Evolutionary conservation across 2,329 filamentous ascomycete genomes (phyloP), one percentile per base, ranked within the genome.

Genomic region (Volutella citrinella): DNA sequence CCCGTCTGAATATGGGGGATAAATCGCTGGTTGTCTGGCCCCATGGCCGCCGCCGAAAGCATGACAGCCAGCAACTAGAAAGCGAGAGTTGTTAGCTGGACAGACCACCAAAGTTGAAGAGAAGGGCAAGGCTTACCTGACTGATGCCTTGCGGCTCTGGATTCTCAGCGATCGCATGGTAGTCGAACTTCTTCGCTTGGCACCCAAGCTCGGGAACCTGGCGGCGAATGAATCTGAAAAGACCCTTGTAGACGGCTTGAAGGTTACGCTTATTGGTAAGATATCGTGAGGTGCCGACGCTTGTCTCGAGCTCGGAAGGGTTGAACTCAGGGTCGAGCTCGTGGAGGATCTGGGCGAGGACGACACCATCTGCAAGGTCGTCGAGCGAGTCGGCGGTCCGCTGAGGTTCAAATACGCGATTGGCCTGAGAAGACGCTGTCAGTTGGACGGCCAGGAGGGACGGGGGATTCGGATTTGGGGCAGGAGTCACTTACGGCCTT

Each of bases 1-100:
- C 52, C 54, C 30, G 56, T 54, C 37, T 63, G 61, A 23, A 76
- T 68, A 15, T 59, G 57, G 7, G 56, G 57, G 27, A 83, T 68
- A 51, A 79, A 80, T 49, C 64, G 64, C 20, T 68, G 66, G 36
- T 70, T 70, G 34, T 77, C 72, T 17, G 76, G 71, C 10, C 78
- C 79, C 52, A 74, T 70, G 43, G 80, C 73, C 17, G 77, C 77
- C n/a, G 80, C 63, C 11, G 58, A 72, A 15, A 84, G 66, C 54
- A 84, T 71, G 35, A 84, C 67, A 38, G 78, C 77, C 25, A 84
- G 64, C 31, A 84, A 65, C 66, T 82, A 65, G 36, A 66, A 61
- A 27, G 60, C 61, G 45, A 25, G 20, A 15, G 5, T 11, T 10
- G 34, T 64, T 55, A 45, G 59, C 45, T 36, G 23, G 8, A 30